Percentiles rank a stretch among this genome's conserved stretches.
Evolutionary conservation across 1,284 basidiomycete species (phyloP).

Genomic region (Austroboletus niveus): DNA sequence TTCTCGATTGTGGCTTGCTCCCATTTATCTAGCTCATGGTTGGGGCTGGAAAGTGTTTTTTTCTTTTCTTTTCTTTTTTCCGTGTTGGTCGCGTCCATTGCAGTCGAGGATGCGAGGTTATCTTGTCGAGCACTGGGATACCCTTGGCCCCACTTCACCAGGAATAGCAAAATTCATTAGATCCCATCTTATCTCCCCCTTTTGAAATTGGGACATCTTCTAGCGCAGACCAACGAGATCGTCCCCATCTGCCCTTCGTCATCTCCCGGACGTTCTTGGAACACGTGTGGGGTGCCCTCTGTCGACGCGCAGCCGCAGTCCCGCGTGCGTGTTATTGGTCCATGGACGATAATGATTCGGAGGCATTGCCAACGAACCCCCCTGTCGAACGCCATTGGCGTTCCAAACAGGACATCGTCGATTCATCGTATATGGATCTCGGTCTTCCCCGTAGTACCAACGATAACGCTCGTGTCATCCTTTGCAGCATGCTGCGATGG

Average conservation of each 20-base stretch:
- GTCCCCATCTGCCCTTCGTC: neutral
- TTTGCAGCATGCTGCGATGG: neutral
- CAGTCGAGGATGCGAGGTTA: neutral
- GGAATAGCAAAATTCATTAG: slow-evolving; percentile 14
- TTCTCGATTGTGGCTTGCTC: no score
- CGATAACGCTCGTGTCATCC: slow-evolving; percentile 1
- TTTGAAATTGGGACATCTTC: slow-evolving; percentile 21
- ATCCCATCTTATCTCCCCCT: slow-evolving; percentile 27
- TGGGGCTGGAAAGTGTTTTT: no score
- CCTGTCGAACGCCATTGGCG: neutral
- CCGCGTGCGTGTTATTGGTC: neutral
- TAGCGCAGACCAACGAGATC: slow-evolving; percentile 8
- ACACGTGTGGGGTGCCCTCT: slow-evolving; percentile 28
- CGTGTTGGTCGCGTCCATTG: no score
- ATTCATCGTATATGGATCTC: slow-evolving; percentile 15
- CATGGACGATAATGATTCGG: slow-evolving; percentile 7
- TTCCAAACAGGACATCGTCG: neutral
- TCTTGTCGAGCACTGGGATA: neutral
- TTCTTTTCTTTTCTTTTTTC: no score
- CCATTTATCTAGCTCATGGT: no score
- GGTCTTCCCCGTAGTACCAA: slow-evolving; percentile 7
- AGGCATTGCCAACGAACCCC: neutral
- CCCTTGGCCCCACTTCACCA: slow-evolving; percentile 21
- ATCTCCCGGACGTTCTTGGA: slow-evolving; percentile 8
- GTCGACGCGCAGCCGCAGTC: slow-evolving; percentile 12